Percentiles rank a stretch among this genome's conserved stretches.
Evolutionary conservation across 768 basidiomycete genomes (phyloP).

Genomic region (Pleurotus tuoliensis): DNA sequence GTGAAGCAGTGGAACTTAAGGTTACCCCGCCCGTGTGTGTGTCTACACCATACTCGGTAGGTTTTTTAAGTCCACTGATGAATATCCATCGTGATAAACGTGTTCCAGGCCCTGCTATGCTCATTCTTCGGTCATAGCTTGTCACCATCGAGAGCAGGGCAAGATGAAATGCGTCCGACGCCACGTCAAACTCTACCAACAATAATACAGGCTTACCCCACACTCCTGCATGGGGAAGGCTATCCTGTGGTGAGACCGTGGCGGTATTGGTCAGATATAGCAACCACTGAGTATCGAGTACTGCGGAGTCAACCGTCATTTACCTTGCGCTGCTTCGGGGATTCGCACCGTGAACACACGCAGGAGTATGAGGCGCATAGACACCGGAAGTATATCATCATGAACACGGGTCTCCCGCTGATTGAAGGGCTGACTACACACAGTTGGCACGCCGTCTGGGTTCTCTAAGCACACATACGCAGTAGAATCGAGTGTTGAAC

Average conservation of each 20-base stretch:
- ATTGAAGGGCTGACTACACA: too few species aligned
- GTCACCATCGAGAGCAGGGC: conserved; percentile 3
- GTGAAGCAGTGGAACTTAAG: not conserved
- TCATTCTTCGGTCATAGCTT: conserved; percentile 8
- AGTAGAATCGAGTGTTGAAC: not conserved
- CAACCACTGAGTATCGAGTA: too few species aligned
- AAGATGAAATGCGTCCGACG: conserved; percentile 6
- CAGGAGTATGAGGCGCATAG: not conserved
- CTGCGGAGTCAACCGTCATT: too few species aligned
- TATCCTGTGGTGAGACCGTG: not conserved
- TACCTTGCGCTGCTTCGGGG: not conserved
- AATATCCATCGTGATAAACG: conserved; percentile 1
- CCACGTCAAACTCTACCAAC: conserved; percentile 1
- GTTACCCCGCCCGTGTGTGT: not conserved
- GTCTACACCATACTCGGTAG: not conserved
- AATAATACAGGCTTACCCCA: conserved; percentile 1
- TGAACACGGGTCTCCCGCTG: too few species aligned
- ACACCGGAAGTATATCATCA: not conserved
- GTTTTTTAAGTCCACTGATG: not conserved
- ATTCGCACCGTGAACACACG: conserved; percentile 1
- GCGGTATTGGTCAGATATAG: too few species aligned
- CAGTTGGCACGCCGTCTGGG: not conserved
- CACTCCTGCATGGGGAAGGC: conserved; percentile 2
- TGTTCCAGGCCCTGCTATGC: not conserved
- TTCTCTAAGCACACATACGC: not conserved